Conservation (phyloP, 2,329 filamentous ascomycete species). For the Phaeosphaeria sp. region DNA sequence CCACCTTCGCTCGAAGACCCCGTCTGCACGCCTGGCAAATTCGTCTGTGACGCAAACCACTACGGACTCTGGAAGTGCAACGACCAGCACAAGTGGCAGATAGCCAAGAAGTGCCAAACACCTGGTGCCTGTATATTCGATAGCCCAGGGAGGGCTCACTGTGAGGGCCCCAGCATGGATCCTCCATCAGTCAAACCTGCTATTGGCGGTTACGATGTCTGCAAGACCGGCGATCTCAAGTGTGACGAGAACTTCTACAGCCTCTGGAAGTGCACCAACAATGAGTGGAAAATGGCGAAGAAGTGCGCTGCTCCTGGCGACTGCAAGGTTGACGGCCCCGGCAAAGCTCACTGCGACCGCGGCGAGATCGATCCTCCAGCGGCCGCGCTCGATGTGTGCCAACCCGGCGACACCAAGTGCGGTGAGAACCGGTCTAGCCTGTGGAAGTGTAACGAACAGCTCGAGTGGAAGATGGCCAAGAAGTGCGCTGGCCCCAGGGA, state of each 20-base stretch:
- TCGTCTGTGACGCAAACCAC: constrained; percentile 3
- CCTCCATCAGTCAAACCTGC: not conserved
- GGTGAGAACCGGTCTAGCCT: too few relatives aligned
- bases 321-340: not conserved
- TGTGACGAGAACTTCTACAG: too few relatives aligned
- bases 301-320: too few relatives aligned
- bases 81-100: constrained; percentile 5
- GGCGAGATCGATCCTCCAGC: not conserved
- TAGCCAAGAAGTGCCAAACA: constrained; percentile 12
- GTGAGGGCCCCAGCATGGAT: constrained; percentile 4
- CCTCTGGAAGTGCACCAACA: too few relatives aligned
- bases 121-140: constrained; percentile 11
- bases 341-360: not conserved
- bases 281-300: too few relatives aligned
- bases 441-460: too few relatives aligned
- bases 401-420: too few relatives aligned
- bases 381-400: too few relatives aligned
- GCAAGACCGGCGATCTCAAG: not conserved
- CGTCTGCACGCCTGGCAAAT: not conserved
- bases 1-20: not conserved
- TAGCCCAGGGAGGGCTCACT: constrained; percentile 6
- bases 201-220: not conserved
- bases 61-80: not conserved
- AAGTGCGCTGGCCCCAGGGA: too few relatives aligned
- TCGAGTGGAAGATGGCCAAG: too few relatives aligned